Base-by-base conservation (phyloP, 2,329 filamentous ascomycete species). In the Alternaria ventricosa region DNA sequence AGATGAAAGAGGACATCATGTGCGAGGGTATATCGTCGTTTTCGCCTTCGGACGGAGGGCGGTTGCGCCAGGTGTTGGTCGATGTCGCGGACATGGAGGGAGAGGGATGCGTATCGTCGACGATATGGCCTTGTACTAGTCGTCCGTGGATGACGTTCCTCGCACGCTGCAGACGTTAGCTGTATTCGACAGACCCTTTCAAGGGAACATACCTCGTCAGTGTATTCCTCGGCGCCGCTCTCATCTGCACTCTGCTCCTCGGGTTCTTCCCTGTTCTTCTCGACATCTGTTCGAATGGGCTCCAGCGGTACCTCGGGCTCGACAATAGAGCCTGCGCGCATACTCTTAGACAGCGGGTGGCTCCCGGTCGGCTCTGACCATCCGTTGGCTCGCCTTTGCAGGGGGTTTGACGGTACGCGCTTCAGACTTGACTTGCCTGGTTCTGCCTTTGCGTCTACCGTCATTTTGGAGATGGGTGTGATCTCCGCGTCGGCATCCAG, bases 121-220 rank as follows among this genome's bases (percentile, higher is more conserved):
- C 96, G 70, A 99, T 91, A 77, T 98, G 96, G 13, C 96, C 96
- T 72, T 97, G 94, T 9, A 98, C 89, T 46, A 99, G 85, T 57
- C 96, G 90, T 10, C 93, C 95, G 62, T 94, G 95, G 45, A 94
- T 96, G 51, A 99, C 94, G 77, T 98, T 94, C 44, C 90, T 88
- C 18, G 93, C 93, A 61, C 92, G 90, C 79, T 84, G 57, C 33
- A 12, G 18, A 60, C 49, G 55, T 76, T 67, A 77, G 63, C 33
- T 6, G 15, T 53, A 4, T 13, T 15, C 30, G 25, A 55, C 30
- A 44, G n/a, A 18, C 7, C 11, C 12, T 15, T 22, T 18, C 15
- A 44, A 8, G 11, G 5, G 23, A 4, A 63, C 75, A 56, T 60
- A 80, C 79, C 78, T 92, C 88, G 73, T 97, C 93, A 58, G 90